These are phyloP conservation scores for Ceratobasidium sp. DNA, from an alignment of 1,284 basidiomycete genomes.

Conservation along the genomic window DNA sequence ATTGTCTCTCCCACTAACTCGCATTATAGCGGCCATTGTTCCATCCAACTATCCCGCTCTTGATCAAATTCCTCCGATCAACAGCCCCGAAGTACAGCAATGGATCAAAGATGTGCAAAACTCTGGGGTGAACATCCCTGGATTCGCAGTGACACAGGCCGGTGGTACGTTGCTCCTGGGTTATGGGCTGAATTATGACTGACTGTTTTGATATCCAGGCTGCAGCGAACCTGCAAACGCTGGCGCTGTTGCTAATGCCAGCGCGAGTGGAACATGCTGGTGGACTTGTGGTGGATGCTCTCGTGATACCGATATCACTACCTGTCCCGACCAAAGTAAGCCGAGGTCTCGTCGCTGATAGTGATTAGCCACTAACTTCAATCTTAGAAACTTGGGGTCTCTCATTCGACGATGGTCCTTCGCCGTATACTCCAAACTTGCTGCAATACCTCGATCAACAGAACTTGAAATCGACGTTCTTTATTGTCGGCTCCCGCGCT, in stretches of 20 bases:
- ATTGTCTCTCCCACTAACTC: conserved; percentile 14
- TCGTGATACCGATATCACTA: conserved; percentile 67
- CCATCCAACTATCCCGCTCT: conserved; percentile 67
- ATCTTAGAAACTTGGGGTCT: conserved; percentile 50
- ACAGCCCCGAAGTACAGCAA: conserved; percentile 70
- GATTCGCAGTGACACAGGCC: conserved; percentile 56
- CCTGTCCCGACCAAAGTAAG: conserved; percentile 69
- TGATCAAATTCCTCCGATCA: conserved; percentile 68
- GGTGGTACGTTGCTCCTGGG: conserved; percentile 60
- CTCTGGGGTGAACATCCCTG: conserved; percentile 63
- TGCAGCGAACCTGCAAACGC: conserved; percentile 58
- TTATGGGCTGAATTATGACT: not conserved
- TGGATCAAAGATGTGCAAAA: conserved; percentile 70
- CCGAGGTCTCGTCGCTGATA: conserved; percentile 72
- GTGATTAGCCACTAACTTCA: conserved; percentile 45
- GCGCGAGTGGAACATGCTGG: conserved; percentile 61
- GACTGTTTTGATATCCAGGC: not conserved
- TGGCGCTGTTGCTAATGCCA: conserved; percentile 55
- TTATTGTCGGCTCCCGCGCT: conserved; percentile 61
- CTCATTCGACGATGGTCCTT: conserved; percentile 58
- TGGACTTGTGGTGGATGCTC: conserved; percentile 86
- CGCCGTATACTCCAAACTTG: conserved; percentile 54
- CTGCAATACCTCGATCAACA: conserved; percentile 57
- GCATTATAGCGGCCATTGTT: conserved; percentile 39
- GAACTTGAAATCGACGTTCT: conserved; percentile 61